phyloP scores from a whole-genome alignment of 176 grass and related monocot genomes.

The Saccharum spontaneum region DNA sequence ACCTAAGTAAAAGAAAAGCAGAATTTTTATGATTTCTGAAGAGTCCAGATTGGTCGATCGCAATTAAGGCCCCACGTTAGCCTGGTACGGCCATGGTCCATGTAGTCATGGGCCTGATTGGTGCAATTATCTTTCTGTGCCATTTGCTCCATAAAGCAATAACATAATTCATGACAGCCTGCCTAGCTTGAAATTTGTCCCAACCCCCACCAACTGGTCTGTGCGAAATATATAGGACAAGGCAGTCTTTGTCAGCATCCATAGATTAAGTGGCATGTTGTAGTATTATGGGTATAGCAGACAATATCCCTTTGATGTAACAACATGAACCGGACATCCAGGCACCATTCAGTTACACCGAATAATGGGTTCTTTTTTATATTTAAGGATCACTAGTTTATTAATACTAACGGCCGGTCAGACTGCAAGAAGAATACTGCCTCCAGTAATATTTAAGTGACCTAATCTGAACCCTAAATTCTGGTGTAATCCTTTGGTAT shows the following conservation, averaged over 20 bases:
- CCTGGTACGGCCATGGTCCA: slow-evolving; percentile 26
- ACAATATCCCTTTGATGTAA: slow-evolving; percentile 39
- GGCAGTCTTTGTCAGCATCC: slow-evolving; percentile 31
- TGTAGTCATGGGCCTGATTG: slow-evolving; percentile 31
- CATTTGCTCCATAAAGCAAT: slow-evolving; percentile 27
- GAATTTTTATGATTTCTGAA: slow-evolving; percentile 15
- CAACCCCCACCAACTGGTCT: slow-evolving; percentile 26
- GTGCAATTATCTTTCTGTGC: slow-evolving; percentile 4
- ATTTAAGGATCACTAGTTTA: not conserved
- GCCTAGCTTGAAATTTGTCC: slow-evolving; percentile 32
- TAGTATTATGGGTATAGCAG: slow-evolving; percentile 26
- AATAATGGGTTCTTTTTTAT: slow-evolving; percentile 6
- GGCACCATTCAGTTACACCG: not conserved
- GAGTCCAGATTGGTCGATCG: slow-evolving; percentile 15
- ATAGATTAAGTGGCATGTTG: slow-evolving; percentile 26
- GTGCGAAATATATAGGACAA: slow-evolving; percentile 30
- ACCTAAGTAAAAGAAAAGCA: not conserved
- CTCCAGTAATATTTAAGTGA: not conserved
- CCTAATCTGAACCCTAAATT: not conserved
- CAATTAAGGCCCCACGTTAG: slow-evolving; percentile 13
- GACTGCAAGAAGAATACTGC: slow-evolving; percentile 3
- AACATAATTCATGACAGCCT: slow-evolving; percentile 33
- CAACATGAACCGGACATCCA: slow-evolving; percentile 18
- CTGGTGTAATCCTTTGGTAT: not conserved
- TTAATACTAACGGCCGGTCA: not conserved